Evolutionary conservation across 192 early-diverging fungal genomes (phyloP).

Genomic region (Phycomyces nitens): DNA sequence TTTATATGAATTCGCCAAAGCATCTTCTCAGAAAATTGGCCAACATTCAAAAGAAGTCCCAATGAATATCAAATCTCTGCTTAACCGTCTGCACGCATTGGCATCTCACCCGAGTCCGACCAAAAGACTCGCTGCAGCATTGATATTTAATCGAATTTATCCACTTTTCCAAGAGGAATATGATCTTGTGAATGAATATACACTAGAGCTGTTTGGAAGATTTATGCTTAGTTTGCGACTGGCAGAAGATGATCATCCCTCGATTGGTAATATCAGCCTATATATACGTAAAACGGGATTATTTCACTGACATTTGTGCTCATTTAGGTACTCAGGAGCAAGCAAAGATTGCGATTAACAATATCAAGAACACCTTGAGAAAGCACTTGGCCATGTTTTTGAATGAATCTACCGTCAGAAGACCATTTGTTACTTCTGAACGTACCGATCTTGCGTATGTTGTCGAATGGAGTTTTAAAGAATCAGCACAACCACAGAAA

Average conservation of each 20-base stretch:
- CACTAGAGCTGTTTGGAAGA: conserved; percentile 66
- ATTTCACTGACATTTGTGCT: no score
- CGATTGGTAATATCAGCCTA: conserved; percentile 42
- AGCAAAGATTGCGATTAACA: conserved; percentile 47
- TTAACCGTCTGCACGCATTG: conserved; percentile 64
- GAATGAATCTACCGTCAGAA: conserved; percentile 30
- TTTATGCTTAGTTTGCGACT: conserved; percentile 59
- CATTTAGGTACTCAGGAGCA: conserved; percentile 50
- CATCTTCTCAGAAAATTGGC: conserved; percentile 68
- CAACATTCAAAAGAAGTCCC: conserved; percentile 38
- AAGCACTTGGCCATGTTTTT: conserved; percentile 52
- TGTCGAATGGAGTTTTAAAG: conserved; percentile 55
- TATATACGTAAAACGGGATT: background rate
- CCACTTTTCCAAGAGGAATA: conserved; percentile 63
- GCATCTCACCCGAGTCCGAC: conserved; percentile 54
- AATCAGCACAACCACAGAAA: conserved; percentile 47
- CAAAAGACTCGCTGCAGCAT: conserved; percentile 65
- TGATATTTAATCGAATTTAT: conserved; percentile 72
- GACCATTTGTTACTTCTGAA: conserved; percentile 46
- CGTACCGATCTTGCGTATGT: conserved; percentile 43
- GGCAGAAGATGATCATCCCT: conserved; percentile 57
- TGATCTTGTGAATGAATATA: conserved; percentile 59
- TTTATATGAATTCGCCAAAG: conserved; percentile 68
- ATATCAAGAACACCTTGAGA: conserved; percentile 59
- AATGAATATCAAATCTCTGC: conserved; percentile 69